Conservation (phyloP, 2,329 filamentous ascomycete species). For the Xylaria hypoxylon region DNA sequence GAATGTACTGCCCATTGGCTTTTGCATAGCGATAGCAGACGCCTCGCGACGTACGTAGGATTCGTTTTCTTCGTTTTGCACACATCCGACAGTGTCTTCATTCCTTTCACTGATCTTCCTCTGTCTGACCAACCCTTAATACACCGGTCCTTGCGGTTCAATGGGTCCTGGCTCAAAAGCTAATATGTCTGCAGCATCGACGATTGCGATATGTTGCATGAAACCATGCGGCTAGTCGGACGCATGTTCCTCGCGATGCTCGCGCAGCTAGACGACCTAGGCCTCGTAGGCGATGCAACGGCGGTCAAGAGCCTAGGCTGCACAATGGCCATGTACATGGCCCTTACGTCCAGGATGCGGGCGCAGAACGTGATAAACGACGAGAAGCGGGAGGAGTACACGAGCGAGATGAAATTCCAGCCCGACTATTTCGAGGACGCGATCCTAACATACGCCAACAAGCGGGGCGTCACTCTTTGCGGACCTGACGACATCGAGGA, state of each 20-base stretch:
- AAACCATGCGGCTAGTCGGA: constrained; percentile 43
- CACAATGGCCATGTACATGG: constrained; percentile 55
- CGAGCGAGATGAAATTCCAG: constrained; percentile 38
- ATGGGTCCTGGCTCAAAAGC: neutral
- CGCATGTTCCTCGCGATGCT: constrained; percentile 56
- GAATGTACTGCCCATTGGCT: constrained; percentile 53
- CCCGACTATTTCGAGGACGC: constrained; percentile 48
- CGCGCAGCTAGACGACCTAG: constrained; percentile 51
- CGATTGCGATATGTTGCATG: constrained; percentile 44
- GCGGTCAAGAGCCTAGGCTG: constrained; percentile 54
- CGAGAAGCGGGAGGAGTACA: constrained; percentile 37
- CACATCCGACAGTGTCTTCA: neutral
- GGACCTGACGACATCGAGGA: constrained; percentile 46
- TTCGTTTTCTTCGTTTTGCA: neutral
- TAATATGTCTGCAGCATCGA: constrained; percentile 44
- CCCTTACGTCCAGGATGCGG: constrained; percentile 37
- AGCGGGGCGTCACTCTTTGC: constrained; percentile 50
- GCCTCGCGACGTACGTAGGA: constrained; percentile 41
- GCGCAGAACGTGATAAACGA: constrained; percentile 39
- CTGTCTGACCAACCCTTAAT: neutral
- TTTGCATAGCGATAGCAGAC: constrained; percentile 25
- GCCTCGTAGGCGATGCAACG: constrained; percentile 51
- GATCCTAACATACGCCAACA: constrained; percentile 52
- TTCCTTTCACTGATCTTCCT: neutral
- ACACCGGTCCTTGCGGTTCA: too few relatives aligned